Evolutionary conservation across 768 basidiomycete genomes (phyloP), one percentile per base, ranked within the genome.

Genomic region (Mycena capillaripes): DNA sequence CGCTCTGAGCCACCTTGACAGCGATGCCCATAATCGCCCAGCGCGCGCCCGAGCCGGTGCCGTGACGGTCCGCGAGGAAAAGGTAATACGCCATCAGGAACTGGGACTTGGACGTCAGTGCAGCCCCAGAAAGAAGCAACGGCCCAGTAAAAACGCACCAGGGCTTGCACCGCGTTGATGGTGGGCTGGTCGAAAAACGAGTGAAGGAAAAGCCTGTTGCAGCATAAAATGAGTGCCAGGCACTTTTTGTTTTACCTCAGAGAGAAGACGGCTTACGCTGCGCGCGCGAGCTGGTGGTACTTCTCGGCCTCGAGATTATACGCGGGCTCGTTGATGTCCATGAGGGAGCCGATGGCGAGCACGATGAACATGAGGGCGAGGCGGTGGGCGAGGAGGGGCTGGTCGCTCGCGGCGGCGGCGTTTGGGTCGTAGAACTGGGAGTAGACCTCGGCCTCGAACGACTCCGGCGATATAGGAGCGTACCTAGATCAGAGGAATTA

Each of bases 11-110:
- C 69, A 92, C 83, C 82, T 91, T 93, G 71, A 92, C 88, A 52
- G 91, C 89, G 58, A 92, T 85, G 19, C 92, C 92, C 85, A 92
- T 91, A 62, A 90, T 87, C 8, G 88, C 88, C 91, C 91, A 92
- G 44, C 91, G 86, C 36, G 89, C 86, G 16, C 90, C 90, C 76
- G 90, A 89, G 76, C 85, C 87, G 36, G 88, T 89, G 17, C 91
- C 91, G 80, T 92, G 90, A 71, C 91, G 87, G 81, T 93, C 91
- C 67, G 88, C 86, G 61, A 92, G 83, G 81, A 92, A 92, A 40
- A 92, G 84, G 76, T 92, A 93, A 77, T 87, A 91, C 12, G 90
- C 87, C 91, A 93, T 93, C 70, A 93, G 83, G 78, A 88, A 90
- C 91, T 93, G 70, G 29, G 48, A 69, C 55, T 60, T 48, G 59